A percentile compares a stretch with the other conserved stretches of the same genome.
These are phyloP conservation scores for Darksidea phi DNA, from an alignment of 495 filamentous ascomycete species.

Conservation along the genomic window DNA sequence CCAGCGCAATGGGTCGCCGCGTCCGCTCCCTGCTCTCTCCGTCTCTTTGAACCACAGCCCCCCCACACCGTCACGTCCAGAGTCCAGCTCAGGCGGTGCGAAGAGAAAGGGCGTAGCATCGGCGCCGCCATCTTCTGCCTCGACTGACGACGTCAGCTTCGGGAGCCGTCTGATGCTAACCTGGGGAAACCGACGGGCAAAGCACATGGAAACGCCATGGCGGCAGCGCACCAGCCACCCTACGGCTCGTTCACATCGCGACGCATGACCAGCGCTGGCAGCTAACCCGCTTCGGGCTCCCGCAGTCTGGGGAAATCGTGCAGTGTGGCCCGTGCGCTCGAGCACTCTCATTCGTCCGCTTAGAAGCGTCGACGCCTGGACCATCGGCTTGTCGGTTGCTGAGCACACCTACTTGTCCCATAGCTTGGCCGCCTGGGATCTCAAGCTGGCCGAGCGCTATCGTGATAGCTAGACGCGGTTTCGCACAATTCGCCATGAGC, in stretches of 20 bases:
- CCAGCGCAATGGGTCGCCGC: conserved; percentile 26
- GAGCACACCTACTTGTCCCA: background rate
- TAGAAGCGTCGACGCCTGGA: background rate
- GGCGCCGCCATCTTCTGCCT: background rate
- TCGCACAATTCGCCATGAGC: no score
- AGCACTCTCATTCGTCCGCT: background rate
- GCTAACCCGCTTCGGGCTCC: background rate
- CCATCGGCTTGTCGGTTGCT: background rate
- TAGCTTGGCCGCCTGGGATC: background rate
- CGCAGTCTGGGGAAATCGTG: conserved; percentile 4
- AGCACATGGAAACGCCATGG: background rate
- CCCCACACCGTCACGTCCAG: background rate
- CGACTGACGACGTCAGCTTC: background rate
- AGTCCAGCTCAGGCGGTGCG: background rate
- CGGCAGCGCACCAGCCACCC: background rate
- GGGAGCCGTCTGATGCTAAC: background rate
- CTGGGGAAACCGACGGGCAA: conserved; percentile 3
- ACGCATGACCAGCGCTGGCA: background rate
- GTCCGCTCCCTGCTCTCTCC: conserved; percentile 1
- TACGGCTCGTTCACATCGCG: background rate
- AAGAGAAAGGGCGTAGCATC: background rate
- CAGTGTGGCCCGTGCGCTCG: background rate
- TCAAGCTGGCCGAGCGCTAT: no score
- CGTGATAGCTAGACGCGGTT: no score
- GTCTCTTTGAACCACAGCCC: conserved; percentile 20